Base-by-base conservation (phyloP, 768 basidiomycete species). In the Rhodotorula toruloides region DNA sequence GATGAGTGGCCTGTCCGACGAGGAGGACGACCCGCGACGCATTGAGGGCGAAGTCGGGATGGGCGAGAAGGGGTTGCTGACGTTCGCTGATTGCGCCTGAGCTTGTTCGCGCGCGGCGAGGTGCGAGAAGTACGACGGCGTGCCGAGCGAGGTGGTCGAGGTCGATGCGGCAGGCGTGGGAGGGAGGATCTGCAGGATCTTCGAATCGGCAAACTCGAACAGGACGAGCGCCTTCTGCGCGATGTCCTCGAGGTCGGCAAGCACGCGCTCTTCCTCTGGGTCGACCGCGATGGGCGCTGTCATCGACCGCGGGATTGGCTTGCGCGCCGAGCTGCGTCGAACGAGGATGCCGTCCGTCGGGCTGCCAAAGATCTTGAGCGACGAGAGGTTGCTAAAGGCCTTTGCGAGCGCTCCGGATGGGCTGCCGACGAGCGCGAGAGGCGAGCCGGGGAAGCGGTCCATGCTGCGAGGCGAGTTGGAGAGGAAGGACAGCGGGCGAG, bases 161-260 rank as follows among this genome's bases (percentile, higher is more conserved):
- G 61, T 58, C 31, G 54, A 71, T 27, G 50, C 61, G 16, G 68
- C 61, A 8, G 90, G 88, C 42, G 89, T 81, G 22, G 85, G 87
- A 76, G 90, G 90, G 34, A 91, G 88, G 74, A 85, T 86, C 73
- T 90, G 89, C 73, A 90, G 89, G 84, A 96, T 87, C 81, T 91
- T 88, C 71, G 72, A 46, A 72, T 98, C 94, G 29, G 89, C 96
- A 85, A 92, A 94, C 67, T 89, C 87, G 62, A 89, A 88, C 64
- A 98, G 79, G 58, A 93, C 91, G 66, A 89, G 86, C 40, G 94
- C 94, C 82, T 98, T 99, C 81, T 96, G 90, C 40, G 93, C 94
- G 6, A 93, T 80, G 69, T 93, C 89, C 75, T 98, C 94, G 48
- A 98, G 79, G 27, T 79, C 77, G 4, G 81, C 84, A n/a, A 96